Evolutionary conservation across 192 early-diverging fungal genomes (phyloP).

Genomic region (Entomortierella beljakovae): DNA sequence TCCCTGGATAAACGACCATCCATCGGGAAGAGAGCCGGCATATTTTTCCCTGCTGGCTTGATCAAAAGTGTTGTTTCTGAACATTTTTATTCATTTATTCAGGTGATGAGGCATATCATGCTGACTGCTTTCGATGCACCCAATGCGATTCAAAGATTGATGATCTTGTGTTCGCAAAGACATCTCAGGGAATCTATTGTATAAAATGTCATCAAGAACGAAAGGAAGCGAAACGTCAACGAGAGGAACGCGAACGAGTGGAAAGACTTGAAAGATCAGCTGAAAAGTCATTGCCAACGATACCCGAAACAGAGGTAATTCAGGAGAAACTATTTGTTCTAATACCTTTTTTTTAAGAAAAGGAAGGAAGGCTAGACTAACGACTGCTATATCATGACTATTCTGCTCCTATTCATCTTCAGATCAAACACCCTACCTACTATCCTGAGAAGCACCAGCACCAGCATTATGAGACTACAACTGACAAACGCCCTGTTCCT

Average conservation of each 20-base stretch:
- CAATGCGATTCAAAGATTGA: conserved; percentile 80
- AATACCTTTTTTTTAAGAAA: too few species aligned
- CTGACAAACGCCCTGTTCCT: neutral
- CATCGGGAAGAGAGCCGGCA: neutral
- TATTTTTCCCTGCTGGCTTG: neutral
- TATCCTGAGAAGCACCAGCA: neutral
- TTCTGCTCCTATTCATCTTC: too few species aligned
- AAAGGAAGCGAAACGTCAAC: conserved; percentile 71
- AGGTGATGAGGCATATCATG: conserved; percentile 84
- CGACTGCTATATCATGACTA: neutral
- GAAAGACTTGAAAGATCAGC: conserved; percentile 30
- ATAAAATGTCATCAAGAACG: conserved; percentile 77
- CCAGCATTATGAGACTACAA: neutral
- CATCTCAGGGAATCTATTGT: conserved; percentile 84
- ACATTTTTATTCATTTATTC: conserved; percentile 3
- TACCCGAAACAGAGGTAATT: conserved; percentile 42
- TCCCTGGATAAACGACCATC: neutral
- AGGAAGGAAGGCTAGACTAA: too few species aligned
- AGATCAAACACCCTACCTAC: too few species aligned
- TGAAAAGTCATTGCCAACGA: conserved; percentile 42
- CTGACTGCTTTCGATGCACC: conserved; percentile 83
- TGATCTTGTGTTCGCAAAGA: conserved; percentile 83
- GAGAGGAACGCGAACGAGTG: conserved; percentile 57
- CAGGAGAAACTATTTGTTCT: neutral
- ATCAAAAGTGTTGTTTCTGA: neutral